Percentiles rank a stretch among this genome's conserved stretches.
Conservation (phyloP, 2,329 filamentous ascomycete species). For the Xylaria sp. region DNA sequence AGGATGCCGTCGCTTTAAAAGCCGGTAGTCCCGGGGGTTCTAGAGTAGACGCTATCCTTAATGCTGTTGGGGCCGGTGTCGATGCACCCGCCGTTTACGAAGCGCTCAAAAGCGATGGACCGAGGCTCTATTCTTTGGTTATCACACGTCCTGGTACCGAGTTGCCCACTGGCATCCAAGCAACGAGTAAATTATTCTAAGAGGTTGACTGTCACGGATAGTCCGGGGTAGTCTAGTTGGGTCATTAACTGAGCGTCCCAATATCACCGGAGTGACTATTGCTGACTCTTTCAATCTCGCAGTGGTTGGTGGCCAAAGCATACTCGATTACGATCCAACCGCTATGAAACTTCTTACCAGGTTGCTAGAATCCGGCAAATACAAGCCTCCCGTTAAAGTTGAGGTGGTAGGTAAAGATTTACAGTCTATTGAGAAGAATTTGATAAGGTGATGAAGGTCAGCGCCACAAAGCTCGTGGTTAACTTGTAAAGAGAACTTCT, state of each 20-base stretch:
- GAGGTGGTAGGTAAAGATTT: slow-evolving; percentile 9
- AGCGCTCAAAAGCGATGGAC: too few relatives aligned
- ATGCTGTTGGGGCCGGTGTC: slow-evolving; percentile 6
- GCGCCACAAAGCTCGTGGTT: slow-evolving; percentile 12
- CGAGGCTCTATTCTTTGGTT: neutral
- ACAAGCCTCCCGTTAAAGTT: slow-evolving; percentile 10
- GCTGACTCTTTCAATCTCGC: slow-evolving; percentile 4
- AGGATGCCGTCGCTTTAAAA: neutral
- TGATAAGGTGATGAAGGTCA: slow-evolving; percentile 10
- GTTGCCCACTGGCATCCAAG: slow-evolving; percentile 1
- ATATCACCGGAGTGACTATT: neutral
- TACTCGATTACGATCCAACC: neutral
- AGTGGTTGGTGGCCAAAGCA: slow-evolving; percentile 13
- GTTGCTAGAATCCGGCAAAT: slow-evolving; percentile 8
- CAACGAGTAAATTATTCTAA: slow-evolving; percentile 12
- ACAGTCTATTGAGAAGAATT: neutral
- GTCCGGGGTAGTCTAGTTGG: neutral
- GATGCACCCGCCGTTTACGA: slow-evolving; percentile 14
- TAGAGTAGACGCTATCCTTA: slow-evolving; percentile 9
- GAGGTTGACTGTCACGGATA: too few relatives aligned
- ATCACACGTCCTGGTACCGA: slow-evolving; percentile 8
- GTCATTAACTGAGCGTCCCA: too few relatives aligned
- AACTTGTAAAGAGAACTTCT: neutral
- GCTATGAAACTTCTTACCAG: slow-evolving; percentile 4
- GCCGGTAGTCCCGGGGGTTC: slow-evolving; percentile 3